A percentile compares a stretch with the other conserved stretches of the same genome.
phyloP scores from a whole-genome alignment of 805 yeast species.

The Zygosaccharomyces pseudorouxii region DNA sequence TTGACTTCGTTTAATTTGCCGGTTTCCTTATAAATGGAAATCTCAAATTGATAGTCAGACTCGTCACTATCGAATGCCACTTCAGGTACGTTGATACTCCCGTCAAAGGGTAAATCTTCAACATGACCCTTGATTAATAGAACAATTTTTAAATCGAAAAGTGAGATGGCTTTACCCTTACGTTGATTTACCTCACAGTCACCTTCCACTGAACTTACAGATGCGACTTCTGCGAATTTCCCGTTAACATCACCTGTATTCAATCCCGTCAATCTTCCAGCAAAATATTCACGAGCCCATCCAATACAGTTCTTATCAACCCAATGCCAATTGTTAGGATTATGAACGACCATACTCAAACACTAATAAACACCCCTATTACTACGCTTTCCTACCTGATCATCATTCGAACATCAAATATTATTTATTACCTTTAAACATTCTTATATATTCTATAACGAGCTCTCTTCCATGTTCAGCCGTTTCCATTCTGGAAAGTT shows the following conservation, averaged over 20 bases:
- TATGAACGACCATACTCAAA: conserved; percentile 76
- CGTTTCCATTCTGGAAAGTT: conserved; percentile 6
- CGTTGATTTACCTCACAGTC: conserved; percentile 97
- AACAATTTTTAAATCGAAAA: conserved; percentile 74
- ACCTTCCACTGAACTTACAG: conserved; percentile 62
- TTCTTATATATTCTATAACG: conserved; percentile 1
- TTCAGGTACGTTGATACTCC: conserved; percentile 83
- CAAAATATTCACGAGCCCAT: conserved; percentile 82
- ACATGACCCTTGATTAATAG: conserved; percentile 52
- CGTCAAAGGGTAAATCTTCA: conserved; percentile 46
- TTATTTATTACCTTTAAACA: neutral
- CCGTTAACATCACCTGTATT: conserved; percentile 27
- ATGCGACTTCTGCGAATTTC: conserved; percentile 32
- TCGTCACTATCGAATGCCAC: conserved; percentile 86
- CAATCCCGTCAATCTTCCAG: conserved; percentile 52
- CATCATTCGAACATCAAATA: neutral
- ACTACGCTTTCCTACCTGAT: neutral
- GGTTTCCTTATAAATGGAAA: conserved; percentile 54
- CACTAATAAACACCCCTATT: neutral
- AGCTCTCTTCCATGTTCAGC: conserved; percentile 3
- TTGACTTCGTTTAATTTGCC: conserved; percentile 51
- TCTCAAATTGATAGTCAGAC: conserved; percentile 81
- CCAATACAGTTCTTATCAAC: conserved; percentile 94
- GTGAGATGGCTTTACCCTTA: conserved; percentile 90
- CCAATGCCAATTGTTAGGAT: conserved; percentile 99